phyloP scores from a whole-genome alignment of 1,284 basidiomycete species.

The Termitomyces sp. region DNA sequence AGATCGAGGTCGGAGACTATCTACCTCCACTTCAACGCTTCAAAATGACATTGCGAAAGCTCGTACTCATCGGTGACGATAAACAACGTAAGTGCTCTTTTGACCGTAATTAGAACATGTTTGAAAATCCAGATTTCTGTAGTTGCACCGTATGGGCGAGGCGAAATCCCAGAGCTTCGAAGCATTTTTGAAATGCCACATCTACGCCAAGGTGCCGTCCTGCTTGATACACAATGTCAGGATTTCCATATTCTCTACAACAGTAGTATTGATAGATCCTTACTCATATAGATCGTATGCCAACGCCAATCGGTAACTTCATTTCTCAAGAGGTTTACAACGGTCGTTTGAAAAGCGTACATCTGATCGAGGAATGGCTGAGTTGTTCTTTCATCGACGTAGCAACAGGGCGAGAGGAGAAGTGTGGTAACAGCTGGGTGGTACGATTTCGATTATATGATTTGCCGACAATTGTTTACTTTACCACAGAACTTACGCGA shows the following conservation, averaged over 20 bases:
- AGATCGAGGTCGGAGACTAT: slow-evolving; percentile 60
- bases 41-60: slow-evolving; percentile 41
- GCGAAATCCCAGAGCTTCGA: slow-evolving; percentile 42
- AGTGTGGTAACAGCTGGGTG: slow-evolving; percentile 33
- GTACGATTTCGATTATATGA: slow-evolving; percentile 24
- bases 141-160: slow-evolving; percentile 57
- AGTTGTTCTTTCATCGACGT: slow-evolving; percentile 51
- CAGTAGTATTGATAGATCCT: slow-evolving; percentile 5
- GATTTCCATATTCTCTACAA: slow-evolving; percentile 5
- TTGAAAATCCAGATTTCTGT: background rate
- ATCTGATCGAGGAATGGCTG: slow-evolving; percentile 31
- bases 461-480: background rate
- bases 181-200: slow-evolving; percentile 56
- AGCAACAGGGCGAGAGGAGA: slow-evolving; percentile 29
- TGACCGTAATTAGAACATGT: background rate
- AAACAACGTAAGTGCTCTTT: slow-evolving; percentile 53
- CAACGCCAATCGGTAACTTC: slow-evolving; percentile 63
- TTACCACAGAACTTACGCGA: slow-evolving; percentile 44
- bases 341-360: slow-evolving; percentile 41
- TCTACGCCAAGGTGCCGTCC: slow-evolving; percentile 33
- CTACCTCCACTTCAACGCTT: slow-evolving; percentile 40
- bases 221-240: slow-evolving; percentile 57
- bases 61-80: slow-evolving; percentile 71
- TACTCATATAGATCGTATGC: slow-evolving; percentile 59
- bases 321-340: slow-evolving; percentile 64